Base-by-base conservation (phyloP, 2,329 filamentous ascomycete genomes). In the Mycosphaerella sp. region DNA sequence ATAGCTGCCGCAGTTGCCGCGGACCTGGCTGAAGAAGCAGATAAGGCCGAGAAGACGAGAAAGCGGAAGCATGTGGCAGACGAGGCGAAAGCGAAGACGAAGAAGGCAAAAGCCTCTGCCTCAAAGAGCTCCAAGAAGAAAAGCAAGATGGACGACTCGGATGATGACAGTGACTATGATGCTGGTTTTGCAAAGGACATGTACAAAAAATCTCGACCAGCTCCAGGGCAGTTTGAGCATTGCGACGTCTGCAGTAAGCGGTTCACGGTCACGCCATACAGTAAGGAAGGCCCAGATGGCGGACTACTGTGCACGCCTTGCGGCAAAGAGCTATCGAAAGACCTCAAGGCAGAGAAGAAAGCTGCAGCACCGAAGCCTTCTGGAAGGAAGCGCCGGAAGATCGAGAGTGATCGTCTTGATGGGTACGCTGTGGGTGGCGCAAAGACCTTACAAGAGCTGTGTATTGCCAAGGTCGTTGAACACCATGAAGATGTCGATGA, bases 191-290 rank as follows among this genome's bases (percentile, higher is more conserved):
- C 72, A 4, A 64, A 68, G 48, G 74, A 78, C 49, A 78, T 82
- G 71, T 76, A 80, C 67, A 76, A 79, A 62, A 82, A 81, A 62
- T 64, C 72, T 11, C 75, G 75, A 32, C 84, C 84, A 1, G 69
- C 85, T n/a, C 87, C 89, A 1, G 90, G 89, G 2, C 92, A 97
- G 70, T 81, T 92, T 66, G 89, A 87, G 59, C 91, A 95, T 61
- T 97, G 92, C 67, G 89, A 87, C 58, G 74, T 84, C 2, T 97
- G 92, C 69, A 78, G 80, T 42, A 95, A 93, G 69, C 84, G 90
- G 38, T 97, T 97, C 67, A 95, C 89, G 0, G 91, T 97, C 43
- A 96, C 92, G 0, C 80, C 89, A 0, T 96, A 96, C 73, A 90
- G 86, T 58, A 86, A 89, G 60, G 80, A 84, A 29, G 89, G 87